Evolutionary conservation across 352 stramenopile species (phyloP).

Genomic region (Blastocystis sp.): DNA sequence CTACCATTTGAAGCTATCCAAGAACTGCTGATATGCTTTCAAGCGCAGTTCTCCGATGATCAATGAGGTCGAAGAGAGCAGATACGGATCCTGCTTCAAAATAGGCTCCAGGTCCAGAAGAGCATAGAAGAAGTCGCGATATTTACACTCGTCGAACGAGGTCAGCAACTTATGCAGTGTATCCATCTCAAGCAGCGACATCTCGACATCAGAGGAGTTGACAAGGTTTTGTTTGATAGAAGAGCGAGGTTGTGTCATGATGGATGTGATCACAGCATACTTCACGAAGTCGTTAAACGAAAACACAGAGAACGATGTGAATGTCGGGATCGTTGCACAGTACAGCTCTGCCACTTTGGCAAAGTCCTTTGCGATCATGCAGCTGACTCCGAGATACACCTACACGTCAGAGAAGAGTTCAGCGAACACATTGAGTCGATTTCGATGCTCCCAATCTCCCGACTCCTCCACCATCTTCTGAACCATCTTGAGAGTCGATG

Average conservation of each 20-base stretch:
- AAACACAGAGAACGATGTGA: slow-evolving; percentile 59
- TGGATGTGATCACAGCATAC: slow-evolving; percentile 31
- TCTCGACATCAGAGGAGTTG: slow-evolving; percentile 4
- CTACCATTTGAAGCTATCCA: slow-evolving; percentile 54
- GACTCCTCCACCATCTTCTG: slow-evolving; percentile 40
- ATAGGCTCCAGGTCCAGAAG: slow-evolving; percentile 53
- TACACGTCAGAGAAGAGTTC: not conserved
- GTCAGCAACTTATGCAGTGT: not conserved
- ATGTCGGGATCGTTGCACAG: slow-evolving; percentile 14
- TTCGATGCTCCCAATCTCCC: slow-evolving; percentile 55
- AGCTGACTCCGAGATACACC: slow-evolving; percentile 36
- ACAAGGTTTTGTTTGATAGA: slow-evolving; percentile 8
- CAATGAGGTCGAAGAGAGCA: not conserved
- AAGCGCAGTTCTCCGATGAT: slow-evolving; percentile 27
- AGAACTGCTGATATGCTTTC: slow-evolving; percentile 53
- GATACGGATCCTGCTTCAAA: slow-evolving; percentile 38
- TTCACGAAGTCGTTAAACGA: slow-evolving; percentile 46
- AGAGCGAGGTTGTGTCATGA: not conserved
- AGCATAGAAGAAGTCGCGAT: slow-evolving; percentile 49
- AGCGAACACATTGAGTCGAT: slow-evolving; percentile 6
- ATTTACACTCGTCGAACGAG: slow-evolving; percentile 48
- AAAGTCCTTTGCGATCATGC: slow-evolving; percentile 48
- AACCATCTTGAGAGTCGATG: not conserved
- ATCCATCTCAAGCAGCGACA: slow-evolving; percentile 25
- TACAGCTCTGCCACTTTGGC: slow-evolving; percentile 49